Percentiles rank a stretch among this genome's conserved stretches.
phyloP scores from a whole-genome alignment of 768 basidiomycete genomes.

The Paxillus involutus region DNA sequence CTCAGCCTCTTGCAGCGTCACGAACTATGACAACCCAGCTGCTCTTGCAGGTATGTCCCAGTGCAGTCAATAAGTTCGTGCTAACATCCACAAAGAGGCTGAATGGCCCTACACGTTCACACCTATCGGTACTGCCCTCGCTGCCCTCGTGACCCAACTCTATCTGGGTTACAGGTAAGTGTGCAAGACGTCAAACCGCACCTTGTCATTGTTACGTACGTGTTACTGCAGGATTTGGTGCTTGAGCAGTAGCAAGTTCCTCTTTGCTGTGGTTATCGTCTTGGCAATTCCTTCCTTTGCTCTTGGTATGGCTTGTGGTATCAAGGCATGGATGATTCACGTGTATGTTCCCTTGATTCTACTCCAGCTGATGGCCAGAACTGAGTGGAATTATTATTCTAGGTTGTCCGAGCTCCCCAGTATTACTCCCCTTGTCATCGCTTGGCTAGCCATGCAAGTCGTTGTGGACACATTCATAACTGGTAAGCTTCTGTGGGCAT shows the following conservation, averaged over 20 bases:
- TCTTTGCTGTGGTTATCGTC: slow-evolving; percentile 36
- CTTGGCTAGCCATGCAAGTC: slow-evolving; percentile 50
- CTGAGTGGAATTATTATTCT: neutral
- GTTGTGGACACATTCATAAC: slow-evolving; percentile 45
- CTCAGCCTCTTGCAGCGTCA: slow-evolving; percentile 4
- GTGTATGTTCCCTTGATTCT: slow-evolving; percentile 30
- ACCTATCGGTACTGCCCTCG: slow-evolving; percentile 43
- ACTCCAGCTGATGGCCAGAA: neutral
- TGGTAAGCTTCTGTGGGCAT: slow-evolving; percentile 20
- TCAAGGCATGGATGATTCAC: slow-evolving; percentile 41
- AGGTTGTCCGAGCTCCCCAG: slow-evolving; percentile 44
- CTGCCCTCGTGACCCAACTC: slow-evolving; percentile 49
- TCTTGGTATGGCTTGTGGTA: slow-evolving; percentile 43
- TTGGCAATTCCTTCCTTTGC: slow-evolving; percentile 40
- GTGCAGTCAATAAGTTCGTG: neutral
- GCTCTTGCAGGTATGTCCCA: slow-evolving; percentile 4
- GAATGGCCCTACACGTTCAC: slow-evolving; percentile 55
- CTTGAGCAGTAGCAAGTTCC: slow-evolving; percentile 9
- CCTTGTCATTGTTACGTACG: neutral
- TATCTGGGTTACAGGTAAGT: slow-evolving; percentile 47
- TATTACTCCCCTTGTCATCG: slow-evolving; percentile 42
- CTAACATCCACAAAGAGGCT: slow-evolving; percentile 29
- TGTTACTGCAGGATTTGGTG: slow-evolving; percentile 13
- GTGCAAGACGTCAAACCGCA: neutral
- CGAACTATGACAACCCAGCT: slow-evolving; percentile 12